Percentiles rank a stretch among this genome's conserved stretches.
Conservation (phyloP, 2,329 filamentous ascomycete species). For the Erysiphe neolycopersici region DNA sequence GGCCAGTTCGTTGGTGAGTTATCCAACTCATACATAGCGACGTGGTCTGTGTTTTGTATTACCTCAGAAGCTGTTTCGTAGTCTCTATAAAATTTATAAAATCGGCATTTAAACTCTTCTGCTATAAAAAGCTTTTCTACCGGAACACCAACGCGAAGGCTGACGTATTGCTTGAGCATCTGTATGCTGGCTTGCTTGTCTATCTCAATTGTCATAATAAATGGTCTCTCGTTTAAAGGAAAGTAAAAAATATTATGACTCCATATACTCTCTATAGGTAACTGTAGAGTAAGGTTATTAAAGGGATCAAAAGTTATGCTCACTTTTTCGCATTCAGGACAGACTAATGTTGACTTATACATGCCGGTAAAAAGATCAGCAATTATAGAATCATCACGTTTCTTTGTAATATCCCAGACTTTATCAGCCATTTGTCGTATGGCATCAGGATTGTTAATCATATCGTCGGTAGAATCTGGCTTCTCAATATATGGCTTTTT, state of each 20-base stretch:
- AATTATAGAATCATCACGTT: conserved; percentile 81
- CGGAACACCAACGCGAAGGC: conserved; percentile 37
- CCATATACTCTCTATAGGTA: conserved; percentile 72
- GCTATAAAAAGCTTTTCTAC: conserved; percentile 43
- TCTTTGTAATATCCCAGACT: conserved; percentile 78
- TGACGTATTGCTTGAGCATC: conserved; percentile 40
- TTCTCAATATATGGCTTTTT: conserved; percentile 97
- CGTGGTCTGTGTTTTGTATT: conserved; percentile 34
- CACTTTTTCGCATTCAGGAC: conserved; percentile 73
- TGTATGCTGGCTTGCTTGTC: conserved; percentile 49
- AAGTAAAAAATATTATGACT: conserved; percentile 48
- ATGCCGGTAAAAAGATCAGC: conserved; percentile 91
- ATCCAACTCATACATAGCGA: conserved; percentile 56
- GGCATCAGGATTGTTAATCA: conserved; percentile 56
- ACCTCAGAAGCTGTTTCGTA: conserved; percentile 39
- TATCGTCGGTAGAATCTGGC: conserved; percentile 90
- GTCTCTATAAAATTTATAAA: conserved; percentile 71
- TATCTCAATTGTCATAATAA: conserved; percentile 52
- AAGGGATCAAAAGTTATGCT: conserved; percentile 98
- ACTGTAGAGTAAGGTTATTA: conserved; percentile 72
- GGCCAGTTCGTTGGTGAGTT: conserved; percentile 53
- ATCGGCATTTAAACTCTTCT: conserved; percentile 60
- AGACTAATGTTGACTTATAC: conserved; percentile 94
- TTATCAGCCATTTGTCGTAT: conserved; percentile 66
- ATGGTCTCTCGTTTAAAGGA: conserved; percentile 43